phyloP scores from a whole-genome alignment of 129 eudicot species.

The Artemisia annua region DNA sequence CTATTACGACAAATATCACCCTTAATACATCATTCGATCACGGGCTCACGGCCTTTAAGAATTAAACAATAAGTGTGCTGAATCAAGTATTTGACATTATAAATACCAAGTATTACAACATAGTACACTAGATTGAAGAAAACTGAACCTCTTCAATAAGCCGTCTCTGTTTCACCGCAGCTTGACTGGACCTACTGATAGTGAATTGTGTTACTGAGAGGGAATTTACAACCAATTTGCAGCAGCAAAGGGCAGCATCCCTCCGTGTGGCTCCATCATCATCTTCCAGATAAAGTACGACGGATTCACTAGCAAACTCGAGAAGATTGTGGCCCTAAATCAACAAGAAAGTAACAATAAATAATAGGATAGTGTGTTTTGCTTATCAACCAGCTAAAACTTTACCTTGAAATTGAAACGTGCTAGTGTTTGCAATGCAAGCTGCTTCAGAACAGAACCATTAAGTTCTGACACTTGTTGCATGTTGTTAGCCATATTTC shows the following conservation, averaged over 20 bases:
- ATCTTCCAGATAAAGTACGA: constrained; percentile 79
- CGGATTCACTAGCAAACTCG: constrained; percentile 86
- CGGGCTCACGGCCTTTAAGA: too few species aligned
- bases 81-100: too few species aligned
- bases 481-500: constrained; percentile 39
- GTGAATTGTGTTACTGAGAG: constrained; percentile 46
- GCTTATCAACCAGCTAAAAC: constrained; percentile 2
- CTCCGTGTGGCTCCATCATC: constrained; percentile 93
- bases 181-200: constrained; percentile 75
- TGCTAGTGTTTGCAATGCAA: constrained; percentile 93
- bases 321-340: constrained; percentile 91
- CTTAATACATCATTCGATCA: too few species aligned
- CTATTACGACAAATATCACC: too few species aligned
- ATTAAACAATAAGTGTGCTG: too few species aligned
- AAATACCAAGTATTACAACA: too few species aligned
- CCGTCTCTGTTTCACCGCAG: constrained; percentile 79
- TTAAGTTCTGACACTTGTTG: constrained; percentile 70
- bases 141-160: constrained; percentile 81
- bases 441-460: constrained; percentile 87
- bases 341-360: constrained; percentile 19
- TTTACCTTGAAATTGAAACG: constrained; percentile 86
- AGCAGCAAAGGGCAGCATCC: constrained; percentile 96
- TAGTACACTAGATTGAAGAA: constrained; percentile 13
- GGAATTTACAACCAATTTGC: constrained; percentile 78
- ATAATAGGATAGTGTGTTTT: constrained; percentile 5